Base-by-base conservation (phyloP, 2,329 filamentous ascomycete species). In the Apiospora phragmitis region DNA sequence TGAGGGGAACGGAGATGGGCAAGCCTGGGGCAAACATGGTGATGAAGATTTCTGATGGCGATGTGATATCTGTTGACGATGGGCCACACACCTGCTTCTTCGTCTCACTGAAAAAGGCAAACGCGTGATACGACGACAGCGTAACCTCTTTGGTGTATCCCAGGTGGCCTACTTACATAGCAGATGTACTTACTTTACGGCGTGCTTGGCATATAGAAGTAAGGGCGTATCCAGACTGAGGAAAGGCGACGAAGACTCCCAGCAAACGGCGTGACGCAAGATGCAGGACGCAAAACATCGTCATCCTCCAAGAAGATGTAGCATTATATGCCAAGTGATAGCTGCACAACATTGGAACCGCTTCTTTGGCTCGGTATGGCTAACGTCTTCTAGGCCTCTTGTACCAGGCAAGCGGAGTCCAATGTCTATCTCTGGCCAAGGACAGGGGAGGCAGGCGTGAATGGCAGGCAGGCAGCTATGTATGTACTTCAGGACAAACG, bases 101-200 rank as follows among this genome's bases (percentile, higher is more conserved):
- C 71, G 76, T 77, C 73, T 70, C 74, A 76, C 75, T 73, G 67
- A 71, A 70, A 70, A 55, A 73, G 67, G 75, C 76, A 79, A 79
- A 78, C 76, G 74, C 73, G 72, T 72, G 70, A 77, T 78, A 71
- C 77, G 76, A 71, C 77, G 76, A 78, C 76, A 75, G 55, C 18
- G 55, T 62, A 38, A 62, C 55, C 55, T 14, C 55, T 5, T 6
- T 62, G 55, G 55, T 62, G 55, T 62, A 18, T 62, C 55, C 32
- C 55, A 62, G 18, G 32, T n/a, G 32, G 55, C 21, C 16, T 21
- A 47, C 18, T 47, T 21, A 11, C 43, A 18, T 35, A 9, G 16
- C 16, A 24, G 11, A 47, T 24, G 21, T 49, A 49, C 45, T 49
- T 49, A 26, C 47, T 51, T 16, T 59, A 59, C 51, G 51, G 8